Conservation (phyloP, 495 filamentous ascomycete species). For the Zalerion maritima region DNA sequence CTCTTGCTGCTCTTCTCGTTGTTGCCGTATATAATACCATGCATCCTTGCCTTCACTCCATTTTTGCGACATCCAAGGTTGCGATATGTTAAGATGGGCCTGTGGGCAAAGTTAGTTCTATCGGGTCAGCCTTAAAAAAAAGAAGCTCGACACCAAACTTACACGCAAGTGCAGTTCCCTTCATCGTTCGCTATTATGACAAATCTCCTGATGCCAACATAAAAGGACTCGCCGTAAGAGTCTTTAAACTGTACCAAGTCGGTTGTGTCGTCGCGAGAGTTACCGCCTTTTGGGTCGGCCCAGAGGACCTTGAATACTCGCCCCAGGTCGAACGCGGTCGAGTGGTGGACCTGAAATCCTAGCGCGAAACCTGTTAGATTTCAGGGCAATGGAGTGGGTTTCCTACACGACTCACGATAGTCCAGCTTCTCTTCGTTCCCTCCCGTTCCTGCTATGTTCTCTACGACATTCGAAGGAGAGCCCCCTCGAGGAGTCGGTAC, state of each 20-base stretch:
- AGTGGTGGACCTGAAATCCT: slow-evolving; percentile 29
- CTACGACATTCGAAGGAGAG: too few relatives aligned
- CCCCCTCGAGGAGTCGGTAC: too few relatives aligned
- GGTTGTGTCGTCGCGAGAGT: slow-evolving; percentile 12
- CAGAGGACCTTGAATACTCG: slow-evolving; percentile 33
- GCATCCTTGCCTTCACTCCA: slow-evolving; percentile 29
- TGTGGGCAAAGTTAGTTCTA: slow-evolving; percentile 11
- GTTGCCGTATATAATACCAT: slow-evolving; percentile 27
- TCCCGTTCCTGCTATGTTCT: slow-evolving; percentile 14
- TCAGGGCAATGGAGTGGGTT: not conserved
- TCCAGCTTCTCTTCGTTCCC: slow-evolving; percentile 13
- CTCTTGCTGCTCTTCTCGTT: too few relatives aligned
- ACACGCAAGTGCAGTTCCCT: slow-evolving; percentile 36
- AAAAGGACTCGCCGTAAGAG: slow-evolving; percentile 23
- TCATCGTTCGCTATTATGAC: slow-evolving; percentile 32
- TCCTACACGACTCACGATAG: slow-evolving; percentile 8
- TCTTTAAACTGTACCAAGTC: slow-evolving; percentile 12
- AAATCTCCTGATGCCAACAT: slow-evolving; percentile 28
- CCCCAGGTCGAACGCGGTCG: slow-evolving; percentile 24
- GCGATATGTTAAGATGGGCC: slow-evolving; percentile 34
- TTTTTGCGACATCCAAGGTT: slow-evolving; percentile 27
- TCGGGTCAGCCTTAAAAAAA: not conserved
- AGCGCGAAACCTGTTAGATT: slow-evolving; percentile 6
- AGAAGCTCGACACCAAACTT: slow-evolving; percentile 7
- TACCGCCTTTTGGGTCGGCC: slow-evolving; percentile 28